Base-by-base conservation (phyloP, 495 filamentous ascomycete genomes). In the Platismatia glauca region DNA sequence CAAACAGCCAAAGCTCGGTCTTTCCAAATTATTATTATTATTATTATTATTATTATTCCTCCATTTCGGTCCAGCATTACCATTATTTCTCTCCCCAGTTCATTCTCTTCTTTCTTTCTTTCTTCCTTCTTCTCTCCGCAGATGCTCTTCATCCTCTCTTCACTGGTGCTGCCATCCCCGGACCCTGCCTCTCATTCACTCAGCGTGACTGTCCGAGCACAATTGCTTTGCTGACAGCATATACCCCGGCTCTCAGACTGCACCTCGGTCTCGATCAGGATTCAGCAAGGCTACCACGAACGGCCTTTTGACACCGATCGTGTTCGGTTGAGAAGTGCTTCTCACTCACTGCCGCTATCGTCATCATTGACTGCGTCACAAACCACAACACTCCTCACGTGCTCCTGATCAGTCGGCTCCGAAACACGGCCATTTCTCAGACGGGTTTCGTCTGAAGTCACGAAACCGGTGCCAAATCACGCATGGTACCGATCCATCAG, bases 371-470 rank as follows among this genome's bases (percentile, higher is more conserved):
- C 20, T 35, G 20, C 35, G 27, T 56, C 20, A 34, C 15, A 41
- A 4, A 43, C 0, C 12, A 34, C 20, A 27, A 34, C 20, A 34
- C 13, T 22, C 13, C 27, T 34, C 50, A 33, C 24, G 13, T 20
- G 50, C 27, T 20, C 50, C 38, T 7, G 22, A 16, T 34, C 50
- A 35, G 34, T 16, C 22, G 20, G 37, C 7, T 56, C 9, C 8
- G 31, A 52, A 9, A 43, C 20, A 41, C 52, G 20, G 7, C 18
- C 48, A 27, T 3, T 9, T 3, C 29, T 53, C 29, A 53, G 27
- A 53, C 29, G 50, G 44, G 60, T 56, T 37, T 56, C 60, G 56
- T 38, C 50, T 38, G 60, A 27, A 39, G 41, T 35, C 48, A 46
- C 60, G 16, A 62, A 41, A 29, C 4, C 16, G 27, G 12, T 8